phyloP scores from a whole-genome alignment of 345 rosid genomes.

The Populus alba region DNA sequence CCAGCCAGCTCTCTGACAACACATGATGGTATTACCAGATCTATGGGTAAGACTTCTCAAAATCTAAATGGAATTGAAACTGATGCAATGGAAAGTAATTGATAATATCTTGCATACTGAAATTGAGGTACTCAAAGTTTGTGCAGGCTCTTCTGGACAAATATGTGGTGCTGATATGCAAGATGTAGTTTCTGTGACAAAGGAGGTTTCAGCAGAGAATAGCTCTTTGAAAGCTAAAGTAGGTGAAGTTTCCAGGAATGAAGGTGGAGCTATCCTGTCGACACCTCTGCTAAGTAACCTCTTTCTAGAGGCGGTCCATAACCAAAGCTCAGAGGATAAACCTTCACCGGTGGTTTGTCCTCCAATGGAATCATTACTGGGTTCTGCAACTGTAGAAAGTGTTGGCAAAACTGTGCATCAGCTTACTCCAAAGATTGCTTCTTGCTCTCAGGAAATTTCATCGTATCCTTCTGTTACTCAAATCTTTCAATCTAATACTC shows the following conservation, averaged over 20 bases:
- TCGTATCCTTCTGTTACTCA: slow-evolving; percentile 20
- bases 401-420: slow-evolving; percentile 1
- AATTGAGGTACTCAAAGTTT: slow-evolving; percentile 7
- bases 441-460: slow-evolving; percentile 28
- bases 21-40: slow-evolving; percentile 18
- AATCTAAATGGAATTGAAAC: slow-evolving; percentile 1
- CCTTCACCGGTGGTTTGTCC: not conserved
- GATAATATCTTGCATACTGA: slow-evolving; percentile 1
- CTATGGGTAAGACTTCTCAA: slow-evolving; percentile 26
- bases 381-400: slow-evolving; percentile 11
- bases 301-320: slow-evolving; percentile 4
- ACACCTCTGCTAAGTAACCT: not conserved
- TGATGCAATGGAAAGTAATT: slow-evolving; percentile 5
- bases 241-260: slow-evolving; percentile 7
- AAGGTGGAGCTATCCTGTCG: slow-evolving; percentile 1
- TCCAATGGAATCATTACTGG: slow-evolving; percentile 2
- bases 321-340: slow-evolving; percentile 7
- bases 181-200: slow-evolving; percentile 15
- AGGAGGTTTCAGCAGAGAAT: slow-evolving; percentile 14
- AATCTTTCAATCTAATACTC: slow-evolving; percentile 20
- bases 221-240: slow-evolving; percentile 4
- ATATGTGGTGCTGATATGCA: slow-evolving; percentile 7
- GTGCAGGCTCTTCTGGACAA: slow-evolving; percentile 19
- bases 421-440: slow-evolving; percentile 5
- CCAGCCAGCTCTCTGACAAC: slow-evolving; percentile 5